Base-by-base conservation (phyloP, 1,139 yeast genomes). In the Tardiomyces depauwii region DNA sequence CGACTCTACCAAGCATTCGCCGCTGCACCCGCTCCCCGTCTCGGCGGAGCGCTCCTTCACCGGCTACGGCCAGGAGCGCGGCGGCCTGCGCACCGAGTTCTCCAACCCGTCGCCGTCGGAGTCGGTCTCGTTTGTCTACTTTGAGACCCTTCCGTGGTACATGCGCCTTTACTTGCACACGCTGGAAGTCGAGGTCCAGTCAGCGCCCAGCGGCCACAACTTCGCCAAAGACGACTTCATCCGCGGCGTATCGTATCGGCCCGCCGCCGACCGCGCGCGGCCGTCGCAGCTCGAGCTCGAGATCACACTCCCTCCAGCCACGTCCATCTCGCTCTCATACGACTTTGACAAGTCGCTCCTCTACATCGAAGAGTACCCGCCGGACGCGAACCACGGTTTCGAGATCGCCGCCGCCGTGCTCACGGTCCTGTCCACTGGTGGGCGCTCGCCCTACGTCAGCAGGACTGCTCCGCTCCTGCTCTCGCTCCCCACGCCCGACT, bases 311-410 rank as follows among this genome's bases (percentile, higher is more conserved):
- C 96, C 96, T 0, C 74, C 94, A 1, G 60, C 68, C 2, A 72
- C 81, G 28, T 72, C 80, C 2, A 65, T 86, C 39, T 73, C 83
- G 1, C 58, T 91, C 47, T 76, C 82, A 2, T 86, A 85, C 59
- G 78, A 82, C 48, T 88, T 91, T 61, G 97, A 91, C 61, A 91
- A 89, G 63, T 80, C 95, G 0, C 71, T 91, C 58, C 71, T 93
- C 42, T 74, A 82, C 50, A 80, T 86, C 53, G 84, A 91, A 10
- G 98, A 93, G 62, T 93, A 93, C 58, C 98, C 98, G 12, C 98
- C 99, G 1, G 99, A 93, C 70, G 98, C 99, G 1, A 93, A 93
- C 62, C 96, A 91, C 56, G 99, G 99, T 0, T 93, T 91, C 63
- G 91, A 91, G 48, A 79, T 93, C 40, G 94, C 91, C 40, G 95